A percentile compares a stretch with the other conserved stretches of the same genome.
Evolutionary conservation across 495 filamentous ascomycete species (phyloP).

Genomic region (Zalerion maritima): DNA sequence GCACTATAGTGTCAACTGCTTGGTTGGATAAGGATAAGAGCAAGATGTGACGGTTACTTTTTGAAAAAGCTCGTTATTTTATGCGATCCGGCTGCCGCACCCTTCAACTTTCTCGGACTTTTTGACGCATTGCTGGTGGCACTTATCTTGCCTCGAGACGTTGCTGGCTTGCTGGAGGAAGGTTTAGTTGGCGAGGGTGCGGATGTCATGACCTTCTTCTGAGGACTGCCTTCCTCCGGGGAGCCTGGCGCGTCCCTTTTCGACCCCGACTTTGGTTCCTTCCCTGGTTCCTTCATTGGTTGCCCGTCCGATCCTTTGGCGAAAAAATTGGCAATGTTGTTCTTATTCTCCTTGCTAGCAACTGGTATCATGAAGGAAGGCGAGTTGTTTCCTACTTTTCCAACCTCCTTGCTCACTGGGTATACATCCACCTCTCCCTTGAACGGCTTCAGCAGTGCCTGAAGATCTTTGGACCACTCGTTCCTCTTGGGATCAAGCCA

Average conservation of each 20-base stretch:
- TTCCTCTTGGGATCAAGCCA: slow-evolving; percentile 67
- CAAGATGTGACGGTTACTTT: no score
- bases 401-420: slow-evolving; percentile 74
- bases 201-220: slow-evolving; percentile 27
- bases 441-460: slow-evolving; percentile 61
- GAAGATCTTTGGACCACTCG: slow-evolving; percentile 67
- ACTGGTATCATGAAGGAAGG: slow-evolving; percentile 70
- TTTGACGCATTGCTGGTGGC: slow-evolving; percentile 20
- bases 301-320: slow-evolving; percentile 21
- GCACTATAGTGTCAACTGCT: no score
- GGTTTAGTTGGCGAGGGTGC: slow-evolving; percentile 8
- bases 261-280: slow-evolving; percentile 15
- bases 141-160: slow-evolving; percentile 11
- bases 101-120: slow-evolving; percentile 28
- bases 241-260: slow-evolving; percentile 28
- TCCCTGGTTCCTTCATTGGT: slow-evolving; percentile 7
- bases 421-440: slow-evolving; percentile 72
- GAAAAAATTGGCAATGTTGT: slow-evolving; percentile 89
- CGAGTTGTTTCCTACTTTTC: slow-evolving; percentile 90
- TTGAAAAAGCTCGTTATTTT: slow-evolving; percentile 80
- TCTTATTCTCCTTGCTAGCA: slow-evolving; percentile 71
- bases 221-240: slow-evolving; percentile 23
- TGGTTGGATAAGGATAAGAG: no score
- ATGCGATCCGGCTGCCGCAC: slow-evolving; percentile 41
- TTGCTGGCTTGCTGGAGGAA: slow-evolving; percentile 5